Evolutionary conservation across 768 basidiomycete species (phyloP), one percentile per base, ranked within the genome.

Genomic region (Sistotremastrum suecicum): DNA sequence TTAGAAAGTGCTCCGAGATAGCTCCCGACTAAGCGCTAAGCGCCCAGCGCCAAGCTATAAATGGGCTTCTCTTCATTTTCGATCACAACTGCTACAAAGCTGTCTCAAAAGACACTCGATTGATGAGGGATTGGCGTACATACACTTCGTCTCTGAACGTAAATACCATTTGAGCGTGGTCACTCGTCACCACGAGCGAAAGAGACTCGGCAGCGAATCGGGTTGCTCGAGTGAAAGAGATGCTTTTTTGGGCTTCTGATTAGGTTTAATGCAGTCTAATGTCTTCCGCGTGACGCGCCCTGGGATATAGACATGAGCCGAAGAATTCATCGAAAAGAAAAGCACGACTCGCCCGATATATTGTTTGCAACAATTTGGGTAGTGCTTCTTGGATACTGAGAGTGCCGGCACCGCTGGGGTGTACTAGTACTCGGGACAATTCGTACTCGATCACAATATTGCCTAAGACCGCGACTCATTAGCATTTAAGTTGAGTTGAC

Each of bases 211-310:
- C 69, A 1, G 92, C 90, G 56, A 99, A 99, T 67, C 90, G 89
- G 3, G 85, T 92, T 5, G 94, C 94, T 58, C 98, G 98, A 2
- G 91, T 97, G 67, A 97, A 95, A 63, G 91, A 98, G 55, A 91
- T 92, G 31, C 86, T 92, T 94, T 91, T 57, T 90, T 85, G 0
- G 79, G 74, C 39, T 72, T 72, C 59, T 99, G 95, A 2, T 71
- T 73, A 1, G 60, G 56, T 57, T 95, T 90, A 30, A 98, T 74
- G 64, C 83, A 99, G 39, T 67, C 54, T 51, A 97, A 83, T 0
- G 91, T 90, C 1, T 58, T 58, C 39, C 66, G 60, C 33, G 87
- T 79, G 0, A 80, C 77, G 33, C 64, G 70, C 4, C 87, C 91
- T 50, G 20, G 20, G 5, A 38, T 8, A 44, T 42, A 39, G 44